phyloP scores from a whole-genome alignment of 2,329 filamentous ascomycete genomes.

The Mollisia scopiformis region DNA sequence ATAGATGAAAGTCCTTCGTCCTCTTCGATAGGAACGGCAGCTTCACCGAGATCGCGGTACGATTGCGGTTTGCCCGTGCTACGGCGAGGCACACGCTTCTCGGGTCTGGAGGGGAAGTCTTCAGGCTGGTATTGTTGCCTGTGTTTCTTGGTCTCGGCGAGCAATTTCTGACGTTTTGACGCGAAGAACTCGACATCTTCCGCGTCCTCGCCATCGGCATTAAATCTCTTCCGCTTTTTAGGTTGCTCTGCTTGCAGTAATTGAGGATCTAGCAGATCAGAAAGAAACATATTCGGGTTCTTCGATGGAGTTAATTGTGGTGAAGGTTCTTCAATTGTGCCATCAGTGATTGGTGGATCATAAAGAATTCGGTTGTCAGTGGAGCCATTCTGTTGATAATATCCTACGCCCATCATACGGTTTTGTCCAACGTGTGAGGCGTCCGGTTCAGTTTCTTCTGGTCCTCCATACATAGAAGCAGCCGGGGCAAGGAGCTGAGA shows the following conservation, averaged over 20 bases:
- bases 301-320: constrained; percentile 7
- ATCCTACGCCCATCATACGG: constrained; percentile 36
- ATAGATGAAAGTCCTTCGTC: constrained; percentile 22
- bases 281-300: constrained; percentile 28
- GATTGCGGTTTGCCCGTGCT: constrained; percentile 22
- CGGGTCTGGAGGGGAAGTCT: constrained; percentile 4
- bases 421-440: constrained; percentile 25
- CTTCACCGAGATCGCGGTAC: constrained; percentile 32
- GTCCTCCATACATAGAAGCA: constrained; percentile 16
- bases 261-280: constrained; percentile 28
- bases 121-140: background rate
- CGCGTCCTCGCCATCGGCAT: constrained; percentile 22
- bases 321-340: constrained; percentile 9
- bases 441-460: constrained; percentile 27
- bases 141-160: constrained; percentile 20
- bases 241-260: constrained; percentile 10
- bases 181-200: constrained; percentile 33
- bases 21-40: constrained; percentile 27
- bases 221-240: constrained; percentile 27
- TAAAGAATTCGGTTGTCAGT: constrained; percentile 36
- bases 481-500: constrained; percentile 27
- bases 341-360: constrained; percentile 29
- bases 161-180: constrained; percentile 29
- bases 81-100: constrained; percentile 25
- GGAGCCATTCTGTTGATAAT: constrained; percentile 31